These are phyloP conservation scores for Solanum raphanifolium DNA, from an alignment of 257 asterid species.

Conservation along the genomic window DNA sequence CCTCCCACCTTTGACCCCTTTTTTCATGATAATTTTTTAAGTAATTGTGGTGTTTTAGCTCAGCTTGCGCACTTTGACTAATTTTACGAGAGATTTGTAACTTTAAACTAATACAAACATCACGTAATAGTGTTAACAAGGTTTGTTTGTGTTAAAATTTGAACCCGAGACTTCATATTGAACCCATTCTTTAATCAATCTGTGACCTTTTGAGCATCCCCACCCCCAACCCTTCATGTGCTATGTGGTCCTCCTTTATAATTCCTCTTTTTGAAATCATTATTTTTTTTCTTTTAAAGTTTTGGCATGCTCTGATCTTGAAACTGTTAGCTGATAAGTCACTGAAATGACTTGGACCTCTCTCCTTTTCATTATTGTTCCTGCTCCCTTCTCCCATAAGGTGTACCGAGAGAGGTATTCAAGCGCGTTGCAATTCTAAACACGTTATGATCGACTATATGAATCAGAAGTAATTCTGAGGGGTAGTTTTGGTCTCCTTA, in stretches of 20 bases:
- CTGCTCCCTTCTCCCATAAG: background rate
- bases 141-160: background rate
- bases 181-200: background rate
- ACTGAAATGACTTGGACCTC: background rate
- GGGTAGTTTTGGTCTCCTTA: background rate
- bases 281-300: background rate
- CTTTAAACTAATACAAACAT: too few species aligned
- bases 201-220: background rate
- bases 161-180: accelerated
- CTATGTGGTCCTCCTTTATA: background rate
- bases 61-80: background rate
- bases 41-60: background rate
- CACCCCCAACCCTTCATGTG: background rate
- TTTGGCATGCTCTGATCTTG: background rate
- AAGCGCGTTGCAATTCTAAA: background rate
- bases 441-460: background rate
- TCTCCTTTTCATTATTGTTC: background rate
- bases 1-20: background rate
- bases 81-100: background rate
- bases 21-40: background rate
- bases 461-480: background rate
- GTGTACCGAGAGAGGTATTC: background rate
- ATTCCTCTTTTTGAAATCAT: background rate
- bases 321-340: background rate
- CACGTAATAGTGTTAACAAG: background rate